Evolutionary conservation across 176 grass and related monocot genomes (phyloP), one percentile per base, ranked within the genome.

Genomic region (Oryza australiensis): DNA sequence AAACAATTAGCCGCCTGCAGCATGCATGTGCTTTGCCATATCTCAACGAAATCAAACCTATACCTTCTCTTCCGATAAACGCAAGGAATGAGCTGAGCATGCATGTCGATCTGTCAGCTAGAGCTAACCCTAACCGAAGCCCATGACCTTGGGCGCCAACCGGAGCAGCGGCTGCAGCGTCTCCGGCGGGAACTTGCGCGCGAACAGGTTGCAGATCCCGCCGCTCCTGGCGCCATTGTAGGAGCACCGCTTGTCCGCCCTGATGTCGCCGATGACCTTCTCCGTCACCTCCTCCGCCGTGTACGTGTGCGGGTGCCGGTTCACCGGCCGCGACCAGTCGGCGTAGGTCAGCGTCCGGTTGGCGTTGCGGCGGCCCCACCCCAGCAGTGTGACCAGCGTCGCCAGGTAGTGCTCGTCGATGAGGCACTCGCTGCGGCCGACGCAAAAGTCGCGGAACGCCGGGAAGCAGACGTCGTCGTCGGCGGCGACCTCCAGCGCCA

Each of bases 321-420:
- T 89, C 92, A 4, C 89, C 89, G 28, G 53, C 18, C 92, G 80
- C 3, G 86, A 89, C 92, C 92, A 91, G 35, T 94, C 92, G 0
- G 89, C 92, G 86, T 89, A 94, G 9, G 92, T 94, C 4, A 94
- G 5, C 1, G 85, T 91, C 12, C 89, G 70, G 71, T 94, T 94
- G 28, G 89, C 86, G 68, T 94, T 94, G 9, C 82, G 37, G 0
- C 49, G 15, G 18, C 84, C 89, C 53, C 53, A 59, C 23, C 89
- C 75, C 16, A 68, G 26, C 5, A 89, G 85, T 80, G 87, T 79
- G 22, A 89, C 35, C 41, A 78, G 84, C 5, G 92, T 91, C 11
- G 92, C 89, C 43, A 94, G 87, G 83, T 91, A 94, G 83, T 94
- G 92, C 77, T 94, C 86, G 41, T 94, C 89, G 0, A 89, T 87